Percentiles rank a stretch among this genome's conserved stretches.
These are phyloP conservation scores for Rhynchospora tenuis DNA, from an alignment of 176 grass and related monocot genomes.

Conservation along the genomic window DNA sequence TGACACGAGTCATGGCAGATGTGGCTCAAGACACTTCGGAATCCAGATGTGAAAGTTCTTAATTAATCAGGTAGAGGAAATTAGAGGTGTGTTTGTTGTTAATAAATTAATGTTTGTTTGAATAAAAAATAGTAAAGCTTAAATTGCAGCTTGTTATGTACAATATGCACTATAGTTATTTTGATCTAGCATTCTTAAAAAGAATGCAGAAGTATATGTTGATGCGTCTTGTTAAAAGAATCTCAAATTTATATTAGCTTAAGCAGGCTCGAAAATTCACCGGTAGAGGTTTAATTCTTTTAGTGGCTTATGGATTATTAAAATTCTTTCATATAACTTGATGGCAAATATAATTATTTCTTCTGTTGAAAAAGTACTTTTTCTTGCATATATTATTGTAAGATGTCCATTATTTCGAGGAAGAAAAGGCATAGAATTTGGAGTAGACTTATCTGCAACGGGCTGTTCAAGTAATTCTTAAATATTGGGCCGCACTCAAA, in stretches of 20 bases:
- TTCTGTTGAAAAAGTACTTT: neutral
- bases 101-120: neutral
- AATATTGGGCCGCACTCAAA: neutral
- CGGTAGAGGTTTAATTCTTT: neutral
- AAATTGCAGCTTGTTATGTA: neutral
- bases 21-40: constrained; percentile 81
- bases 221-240: constrained; percentile 1
- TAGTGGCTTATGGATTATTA: neutral
- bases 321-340: neutral
- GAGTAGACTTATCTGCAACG: neutral
- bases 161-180: neutral
- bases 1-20: constrained; percentile 70
- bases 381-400: neutral
- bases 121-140: neutral
- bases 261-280: neutral
- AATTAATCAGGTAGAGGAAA: constrained; percentile 1
- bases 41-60: constrained; percentile 60
- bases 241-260: neutral
- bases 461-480: neutral
- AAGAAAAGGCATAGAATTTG: neutral
- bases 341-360: neutral
- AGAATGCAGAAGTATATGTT: neutral
- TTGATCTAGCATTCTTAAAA: neutral
- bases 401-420: neutral
- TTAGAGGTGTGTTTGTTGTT: neutral